These are phyloP conservation scores for Talaromyces sp. DNA, from an alignment of 2,329 filamentous ascomycete species.

Conservation along the genomic window DNA sequence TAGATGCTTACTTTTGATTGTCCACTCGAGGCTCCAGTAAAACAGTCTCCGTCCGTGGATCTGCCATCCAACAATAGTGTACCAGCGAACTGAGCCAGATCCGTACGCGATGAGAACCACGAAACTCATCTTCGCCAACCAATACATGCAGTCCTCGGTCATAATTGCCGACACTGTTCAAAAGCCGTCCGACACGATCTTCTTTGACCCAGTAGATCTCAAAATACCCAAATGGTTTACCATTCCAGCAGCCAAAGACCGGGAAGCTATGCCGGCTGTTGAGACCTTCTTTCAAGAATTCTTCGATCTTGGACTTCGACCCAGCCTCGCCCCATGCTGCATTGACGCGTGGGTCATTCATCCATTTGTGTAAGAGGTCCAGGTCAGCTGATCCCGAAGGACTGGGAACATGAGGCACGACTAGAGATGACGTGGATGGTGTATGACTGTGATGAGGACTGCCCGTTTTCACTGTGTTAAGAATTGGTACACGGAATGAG, in stretches of 20 bases:
- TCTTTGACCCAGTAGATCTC: slow-evolving; percentile 99
- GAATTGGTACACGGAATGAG: slow-evolving; percentile 78
- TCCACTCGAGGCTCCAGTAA: slow-evolving; percentile 88
- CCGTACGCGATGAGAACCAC: slow-evolving; percentile 70
- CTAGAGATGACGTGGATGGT: slow-evolving; percentile 40
- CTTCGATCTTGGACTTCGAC: slow-evolving; percentile 54
- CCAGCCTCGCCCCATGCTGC: slow-evolving; percentile 76
- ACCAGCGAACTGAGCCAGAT: slow-evolving; percentile 80
- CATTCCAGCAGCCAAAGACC: slow-evolving; percentile 89
- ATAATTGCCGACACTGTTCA: slow-evolving; percentile 69
- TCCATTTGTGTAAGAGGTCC: slow-evolving; percentile 78
- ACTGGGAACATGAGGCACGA: slow-evolving; percentile 35
- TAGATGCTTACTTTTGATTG: slow-evolving; percentile 66
- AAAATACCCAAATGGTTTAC: slow-evolving; percentile 93
- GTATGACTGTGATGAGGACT: slow-evolving; percentile 29
- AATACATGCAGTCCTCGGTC: slow-evolving; percentile 86
- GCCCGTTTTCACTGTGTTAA: slow-evolving; percentile 48
- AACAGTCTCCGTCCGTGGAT: slow-evolving; percentile 75
- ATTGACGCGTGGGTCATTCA: slow-evolving; percentile 77
- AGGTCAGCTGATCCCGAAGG: slow-evolving; percentile 50
- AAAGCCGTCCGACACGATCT: slow-evolving; percentile 67
- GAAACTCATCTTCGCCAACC: slow-evolving; percentile 86
- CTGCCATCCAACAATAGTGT: slow-evolving; percentile 77
- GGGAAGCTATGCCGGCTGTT: slow-evolving; percentile 75
- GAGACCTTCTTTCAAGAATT: slow-evolving; percentile 66